Base-by-base conservation (phyloP, 1,284 basidiomycete genomes). In the Testicularia cyperi region DNA sequence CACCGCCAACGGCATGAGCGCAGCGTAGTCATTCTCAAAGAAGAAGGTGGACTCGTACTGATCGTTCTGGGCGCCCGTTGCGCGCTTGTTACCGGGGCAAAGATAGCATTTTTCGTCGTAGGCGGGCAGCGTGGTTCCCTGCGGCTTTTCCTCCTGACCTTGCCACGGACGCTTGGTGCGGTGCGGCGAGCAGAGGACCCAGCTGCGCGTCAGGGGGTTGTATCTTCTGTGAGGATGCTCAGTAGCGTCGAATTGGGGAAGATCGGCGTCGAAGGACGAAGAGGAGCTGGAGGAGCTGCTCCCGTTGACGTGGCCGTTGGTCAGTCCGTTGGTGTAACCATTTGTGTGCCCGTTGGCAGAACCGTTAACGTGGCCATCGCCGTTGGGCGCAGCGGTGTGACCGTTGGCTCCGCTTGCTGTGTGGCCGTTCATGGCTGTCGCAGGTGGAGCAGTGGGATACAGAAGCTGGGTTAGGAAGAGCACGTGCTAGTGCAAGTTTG, bases 21-120 rank as follows among this genome's bases (percentile, higher is more conserved):
- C 90, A 13, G 91, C 84, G 70, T 86, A 95, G 73, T 94, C 91
- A 74, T 94, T 94, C 69, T 85, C 81, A 72, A 94, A 92, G 9
- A 75, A 68, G 41, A 82, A 86, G 2, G 87, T 91, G 15, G 83
- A 78, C 6, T 80, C 76, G 78, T 92, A 96, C 12, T 78, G 57
- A 2, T 84, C 85, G 71, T 92, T 95, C 46, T 77, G 74, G 48
- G 83, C 78, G 0, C 90, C 91, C 6, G 85, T 85, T 1, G 86
- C 85, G n/a, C 92, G 83, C 19, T 78, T 71, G 74, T 96, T 95
- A 14, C 90, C 86, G 0, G 92, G 92, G 70, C 92, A 97, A 31
- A 96, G 84, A 77, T 91, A 94, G 74, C 92, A 97, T 28, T 81
- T 78, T 5, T 83, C 81, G 69, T 95, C 92, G 74, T 91, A 85